A percentile compares a stretch with the other conserved stretches of the same genome.
Conservation (phyloP, 495 filamentous ascomycete genomes). For the Arthonia radiata region DNA sequence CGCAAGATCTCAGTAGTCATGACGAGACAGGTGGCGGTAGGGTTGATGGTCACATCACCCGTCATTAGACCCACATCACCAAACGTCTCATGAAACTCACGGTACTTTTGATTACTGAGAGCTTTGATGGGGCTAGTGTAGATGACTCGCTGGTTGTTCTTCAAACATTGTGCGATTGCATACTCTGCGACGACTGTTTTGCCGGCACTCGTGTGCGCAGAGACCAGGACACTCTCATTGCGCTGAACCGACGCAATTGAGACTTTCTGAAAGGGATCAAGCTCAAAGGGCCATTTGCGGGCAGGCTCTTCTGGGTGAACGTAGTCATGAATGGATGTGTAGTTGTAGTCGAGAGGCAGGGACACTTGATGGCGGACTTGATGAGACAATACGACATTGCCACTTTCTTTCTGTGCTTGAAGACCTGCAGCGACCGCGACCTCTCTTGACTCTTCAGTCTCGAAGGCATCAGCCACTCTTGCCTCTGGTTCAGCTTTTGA, state of each 20-base stretch:
- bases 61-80: slow-evolving; percentile 97
- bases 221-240: slow-evolving; percentile 86
- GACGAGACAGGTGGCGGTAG: slow-evolving; percentile 87
- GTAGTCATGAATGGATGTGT: slow-evolving; percentile 78
- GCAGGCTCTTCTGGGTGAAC: slow-evolving; percentile 65
- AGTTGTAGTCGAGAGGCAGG: slow-evolving; percentile 76
- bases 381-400: slow-evolving; percentile 62
- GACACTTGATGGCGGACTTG: slow-evolving; percentile 97
- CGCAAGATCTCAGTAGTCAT: slow-evolving; percentile 99
- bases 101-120: slow-evolving; percentile 92
- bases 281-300: slow-evolving; percentile 57
- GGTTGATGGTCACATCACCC: slow-evolving; percentile 96
- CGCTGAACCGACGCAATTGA: slow-evolving; percentile 83
- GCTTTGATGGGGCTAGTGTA: slow-evolving; percentile 99
- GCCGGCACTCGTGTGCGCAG: slow-evolving; percentile 89
- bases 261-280: slow-evolving; percentile 91
- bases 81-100: slow-evolving; percentile 87
- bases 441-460: slow-evolving; percentile 86
- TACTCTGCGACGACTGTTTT: slow-evolving; percentile 98
- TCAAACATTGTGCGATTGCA: slow-evolving; percentile 90
- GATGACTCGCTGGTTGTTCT: slow-evolving; percentile 91
- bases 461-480: slow-evolving; percentile 76
- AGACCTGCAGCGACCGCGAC: slow-evolving; percentile 64
- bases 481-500: slow-evolving; percentile 41
- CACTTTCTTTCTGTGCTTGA: slow-evolving; percentile 32